Conservation (phyloP, 2,329 filamentous ascomycete species). For the Orbilia javanica region DNA sequence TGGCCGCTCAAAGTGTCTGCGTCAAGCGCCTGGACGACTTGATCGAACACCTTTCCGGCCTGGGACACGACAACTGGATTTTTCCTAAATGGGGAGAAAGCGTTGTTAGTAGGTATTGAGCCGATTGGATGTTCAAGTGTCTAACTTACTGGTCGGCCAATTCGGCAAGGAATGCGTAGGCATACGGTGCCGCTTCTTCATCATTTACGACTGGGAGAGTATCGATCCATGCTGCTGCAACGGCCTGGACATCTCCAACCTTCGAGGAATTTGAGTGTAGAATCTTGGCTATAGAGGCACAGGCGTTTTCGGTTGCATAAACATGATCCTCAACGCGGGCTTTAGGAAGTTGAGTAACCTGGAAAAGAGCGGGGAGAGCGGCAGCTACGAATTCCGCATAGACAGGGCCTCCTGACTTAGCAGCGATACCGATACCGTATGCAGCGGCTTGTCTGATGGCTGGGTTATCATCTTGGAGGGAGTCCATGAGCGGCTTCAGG, state of each 20-base stretch:
- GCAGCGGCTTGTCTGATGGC: constrained; percentile 95
- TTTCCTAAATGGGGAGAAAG: constrained; percentile 72
- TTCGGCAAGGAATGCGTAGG: constrained; percentile 90
- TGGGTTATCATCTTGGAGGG: constrained; percentile 85
- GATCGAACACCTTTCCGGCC: constrained; percentile 83
- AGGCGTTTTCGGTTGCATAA: constrained; percentile 97
- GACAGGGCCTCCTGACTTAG: constrained; percentile 85
- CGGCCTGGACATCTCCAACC: constrained; percentile 79
- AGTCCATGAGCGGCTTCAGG: constrained; percentile 84
- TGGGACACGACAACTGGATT: constrained; percentile 83
- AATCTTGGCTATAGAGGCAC: constrained; percentile 95
- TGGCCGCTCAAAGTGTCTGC: constrained; percentile 89
- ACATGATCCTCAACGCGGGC: constrained; percentile 91
- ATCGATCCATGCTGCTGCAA: constrained; percentile 87
- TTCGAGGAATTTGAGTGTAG: constrained; percentile 86
- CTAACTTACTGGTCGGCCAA: constrained; percentile 87
- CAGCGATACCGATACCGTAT: constrained; percentile 95
- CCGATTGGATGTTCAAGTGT: constrained; percentile 41
- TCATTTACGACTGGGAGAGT: constrained; percentile 94
- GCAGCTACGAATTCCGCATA: constrained; percentile 90
- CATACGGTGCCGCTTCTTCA: constrained; percentile 96
- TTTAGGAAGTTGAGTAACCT: constrained; percentile 82
- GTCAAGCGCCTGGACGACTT: constrained; percentile 88
- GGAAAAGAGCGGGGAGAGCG: constrained; percentile 84
- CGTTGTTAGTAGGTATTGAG: constrained; percentile 62